Conservation (phyloP, 2,329 filamentous ascomycete species). For the Albophoma yamanashiensis region DNA sequence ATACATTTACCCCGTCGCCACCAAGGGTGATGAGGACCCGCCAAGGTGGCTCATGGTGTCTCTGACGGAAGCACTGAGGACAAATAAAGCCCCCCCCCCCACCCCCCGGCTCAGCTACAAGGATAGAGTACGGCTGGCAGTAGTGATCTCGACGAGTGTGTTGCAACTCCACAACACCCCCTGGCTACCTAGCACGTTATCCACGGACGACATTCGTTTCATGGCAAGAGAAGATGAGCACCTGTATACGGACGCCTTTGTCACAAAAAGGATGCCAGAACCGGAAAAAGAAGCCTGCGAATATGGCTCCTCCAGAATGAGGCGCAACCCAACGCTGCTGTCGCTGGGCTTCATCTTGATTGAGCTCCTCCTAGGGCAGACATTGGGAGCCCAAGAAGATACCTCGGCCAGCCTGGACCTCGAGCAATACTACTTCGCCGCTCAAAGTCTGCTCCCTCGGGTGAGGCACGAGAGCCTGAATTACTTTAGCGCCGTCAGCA, state of each 20-base stretch:
- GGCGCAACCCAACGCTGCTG: slow-evolving; percentile 3
- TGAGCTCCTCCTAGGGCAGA: slow-evolving; percentile 7
- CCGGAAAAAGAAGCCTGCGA: background rate
- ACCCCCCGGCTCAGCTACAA: background rate
- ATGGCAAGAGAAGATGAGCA: background rate
- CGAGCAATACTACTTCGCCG: background rate
- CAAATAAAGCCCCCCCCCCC: background rate
- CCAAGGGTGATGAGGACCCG: background rate
- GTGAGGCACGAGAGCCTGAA: slow-evolving; percentile 3
- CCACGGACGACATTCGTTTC: background rate
- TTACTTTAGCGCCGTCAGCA: slow-evolving; percentile 9
- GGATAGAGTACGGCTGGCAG: slow-evolving; percentile 8
- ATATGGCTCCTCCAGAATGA: background rate
- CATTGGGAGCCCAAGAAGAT: background rate
- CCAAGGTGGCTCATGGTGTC: background rate
- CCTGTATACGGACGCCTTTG: background rate
- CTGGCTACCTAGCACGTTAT: slow-evolving; percentile 8
- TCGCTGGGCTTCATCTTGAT: slow-evolving; percentile 10
- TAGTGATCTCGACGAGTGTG: slow-evolving; percentile 10
- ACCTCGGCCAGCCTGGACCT: background rate
- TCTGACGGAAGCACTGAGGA: background rate
- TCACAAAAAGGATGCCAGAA: background rate
- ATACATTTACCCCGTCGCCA: background rate
- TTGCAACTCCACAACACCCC: slow-evolving; percentile 12
- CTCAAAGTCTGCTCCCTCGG: background rate